Conservation (phyloP, 2,329 filamentous ascomycete species). For the Penicillium sp. region DNA sequence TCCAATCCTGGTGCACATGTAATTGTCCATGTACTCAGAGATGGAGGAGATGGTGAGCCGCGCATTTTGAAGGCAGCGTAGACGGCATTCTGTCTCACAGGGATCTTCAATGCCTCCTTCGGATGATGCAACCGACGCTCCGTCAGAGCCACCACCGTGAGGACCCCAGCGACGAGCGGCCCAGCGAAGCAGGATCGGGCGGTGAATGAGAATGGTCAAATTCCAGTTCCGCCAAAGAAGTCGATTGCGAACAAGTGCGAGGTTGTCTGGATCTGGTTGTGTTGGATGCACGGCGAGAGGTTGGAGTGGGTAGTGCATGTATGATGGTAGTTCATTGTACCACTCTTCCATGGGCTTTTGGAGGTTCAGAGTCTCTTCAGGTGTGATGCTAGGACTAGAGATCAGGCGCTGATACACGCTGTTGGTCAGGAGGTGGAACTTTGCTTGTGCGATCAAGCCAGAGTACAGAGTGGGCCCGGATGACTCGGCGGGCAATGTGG, state of each 20-base stretch:
- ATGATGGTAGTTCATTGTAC: constrained; percentile 45
- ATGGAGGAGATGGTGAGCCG: constrained; percentile 46
- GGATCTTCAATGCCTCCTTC: constrained; percentile 35
- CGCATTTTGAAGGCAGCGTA: constrained; percentile 45
- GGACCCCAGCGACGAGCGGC: constrained; percentile 40
- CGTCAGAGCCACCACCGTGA: constrained; percentile 18
- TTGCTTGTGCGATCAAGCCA: constrained; percentile 45
- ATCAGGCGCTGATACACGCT: constrained; percentile 49
- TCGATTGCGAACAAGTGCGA: constrained; percentile 43
- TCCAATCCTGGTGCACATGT: constrained; percentile 44
- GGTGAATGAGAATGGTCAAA: constrained; percentile 47
- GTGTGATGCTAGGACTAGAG: constrained; percentile 44
- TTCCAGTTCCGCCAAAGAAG: constrained; percentile 50
- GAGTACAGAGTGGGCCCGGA: constrained; percentile 47
- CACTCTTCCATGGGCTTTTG: constrained; percentile 48
- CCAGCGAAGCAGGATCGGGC: constrained; percentile 47
- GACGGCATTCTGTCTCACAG: constrained; percentile 42
- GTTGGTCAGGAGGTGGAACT: constrained; percentile 49
- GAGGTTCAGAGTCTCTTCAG: constrained; percentile 45
- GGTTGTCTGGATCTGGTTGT: constrained; percentile 37
- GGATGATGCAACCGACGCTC: constrained; percentile 24
- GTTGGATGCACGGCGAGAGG: constrained; percentile 26
- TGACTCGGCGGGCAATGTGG: constrained; percentile 39
- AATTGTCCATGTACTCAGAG: constrained; percentile 44
- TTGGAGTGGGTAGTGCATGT: constrained; percentile 38